These are phyloP conservation scores for Tetrapisispora pingtungensis DNA, from an alignment of 805 yeast genomes.

Conservation along the genomic window DNA sequence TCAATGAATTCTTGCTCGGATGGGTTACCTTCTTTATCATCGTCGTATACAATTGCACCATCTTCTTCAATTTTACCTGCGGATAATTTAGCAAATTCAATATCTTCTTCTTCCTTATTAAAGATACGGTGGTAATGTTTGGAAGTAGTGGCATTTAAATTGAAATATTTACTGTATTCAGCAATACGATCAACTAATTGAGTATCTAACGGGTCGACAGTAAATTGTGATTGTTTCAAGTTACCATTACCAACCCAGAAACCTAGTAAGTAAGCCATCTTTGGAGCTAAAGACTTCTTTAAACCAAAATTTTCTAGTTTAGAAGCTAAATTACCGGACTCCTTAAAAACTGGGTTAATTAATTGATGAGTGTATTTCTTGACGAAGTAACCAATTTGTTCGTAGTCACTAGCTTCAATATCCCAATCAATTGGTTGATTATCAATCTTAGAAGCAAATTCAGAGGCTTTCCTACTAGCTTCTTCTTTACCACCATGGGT, in stretches of 20 bases:
- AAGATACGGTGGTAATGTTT: not conserved
- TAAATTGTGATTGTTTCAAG: slow-evolving; percentile 8
- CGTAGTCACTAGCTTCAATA: slow-evolving; percentile 32
- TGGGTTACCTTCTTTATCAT: slow-evolving; percentile 1
- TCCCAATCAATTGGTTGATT: slow-evolving; percentile 30
- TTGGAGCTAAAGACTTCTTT: slow-evolving; percentile 10
- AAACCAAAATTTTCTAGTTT: slow-evolving; percentile 13
- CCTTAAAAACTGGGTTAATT: slow-evolving; percentile 29
- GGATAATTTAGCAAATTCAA: not conserved
- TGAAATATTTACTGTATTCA: slow-evolving; percentile 6
- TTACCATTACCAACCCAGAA: slow-evolving; percentile 30
- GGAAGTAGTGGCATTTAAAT: not conserved
- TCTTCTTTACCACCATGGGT: slow-evolving; percentile 18
- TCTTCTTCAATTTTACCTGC: not conserved
- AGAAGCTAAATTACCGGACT: slow-evolving; percentile 20
- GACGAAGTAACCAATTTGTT: slow-evolving; percentile 20
- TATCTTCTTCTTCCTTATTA: not conserved
- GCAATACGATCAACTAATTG: slow-evolving; percentile 15
- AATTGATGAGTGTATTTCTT: slow-evolving; percentile 29
- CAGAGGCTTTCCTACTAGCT: slow-evolving; percentile 11
- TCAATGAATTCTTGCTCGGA: slow-evolving; percentile 1
- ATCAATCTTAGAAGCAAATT: slow-evolving; percentile 15
- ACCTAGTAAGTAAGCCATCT: slow-evolving; percentile 31
- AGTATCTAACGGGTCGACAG: slow-evolving; percentile 17
- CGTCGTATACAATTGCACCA: not conserved